Evolutionary conservation across 2,329 filamentous ascomycete species (phyloP), one percentile per base, ranked within the genome.

Genomic region (Colletotrichum karsti): DNA sequence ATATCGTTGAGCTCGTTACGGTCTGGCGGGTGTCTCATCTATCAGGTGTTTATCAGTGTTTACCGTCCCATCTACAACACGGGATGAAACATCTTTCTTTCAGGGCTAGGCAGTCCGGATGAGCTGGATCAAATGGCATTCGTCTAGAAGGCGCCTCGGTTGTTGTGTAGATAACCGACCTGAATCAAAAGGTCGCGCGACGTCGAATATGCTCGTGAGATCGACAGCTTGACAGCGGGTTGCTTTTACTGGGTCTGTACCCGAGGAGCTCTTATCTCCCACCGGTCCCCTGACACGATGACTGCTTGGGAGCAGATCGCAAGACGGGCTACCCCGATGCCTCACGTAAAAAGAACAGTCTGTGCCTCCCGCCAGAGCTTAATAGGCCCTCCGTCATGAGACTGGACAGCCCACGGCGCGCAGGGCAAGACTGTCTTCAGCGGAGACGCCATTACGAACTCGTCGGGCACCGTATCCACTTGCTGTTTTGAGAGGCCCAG

Each of bases 41-140:
- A 42, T 59, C 65, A 67, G 54, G 48, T 56, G 66, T 69, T 69
- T 67, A 61, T 67, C 26, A 41, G 51, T 65, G 63, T 60, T 69
- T 57, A 51, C 56, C 66, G 37, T 69, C 62, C 66, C 44, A 56
- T 58, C 53, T 54, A 56, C 33, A 41, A 67, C 37, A 61, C 61
- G 61, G 62, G 66, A 69, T 61, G 66, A 69, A 69, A 69, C 66
- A 63, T 63, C 30, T 60, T 41, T 37, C 42, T 28, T 39, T 50
- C 44, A 28, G 35, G 24, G 42, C 22, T 28, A 42, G 28, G 6
- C 33, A 15, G 20, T 39, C 13, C 42, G 56, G 55, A 39, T 48
- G 55, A 46, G 39, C 28, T 48, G 37, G 18, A 58, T 13, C 55
- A 58, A 58, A 58, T 48, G 55, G 18, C 55, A 58, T 58, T 58